Evolutionary conservation across 257 asterid species (phyloP), one percentile per base, ranked within the genome.

Genomic region (Solanum bulbocastanum): DNA sequence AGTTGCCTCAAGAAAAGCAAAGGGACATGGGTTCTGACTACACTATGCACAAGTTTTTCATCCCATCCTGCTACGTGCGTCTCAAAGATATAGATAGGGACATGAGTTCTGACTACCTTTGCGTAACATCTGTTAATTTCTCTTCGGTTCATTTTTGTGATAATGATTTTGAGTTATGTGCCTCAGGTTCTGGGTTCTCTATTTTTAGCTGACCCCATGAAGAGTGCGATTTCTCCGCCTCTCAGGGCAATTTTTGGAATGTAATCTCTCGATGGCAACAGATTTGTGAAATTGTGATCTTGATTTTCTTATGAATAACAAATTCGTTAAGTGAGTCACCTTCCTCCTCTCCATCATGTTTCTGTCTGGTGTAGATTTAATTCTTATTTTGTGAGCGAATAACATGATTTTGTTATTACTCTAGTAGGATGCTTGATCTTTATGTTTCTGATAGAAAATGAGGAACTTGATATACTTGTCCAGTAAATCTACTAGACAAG

Each of bases 181-280:
- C 40, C 83, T 58, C 46, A 60, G 30, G 56, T 85, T 74, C 87
- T 83, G 88, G 90, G 83, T 84, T 90, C 73, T 49, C 39, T 46
- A 78, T 73, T 90, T 91, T 88, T 56, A 68, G 88, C 93, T 85
- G 92, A 91, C 92, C 92, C 91, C 88, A 95, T 79, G 98, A 92
- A 94, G 98, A 95, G 98, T 76, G 96, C 94, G 90, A 90, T 69
- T 79, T 42, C 86, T 89, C 87, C 89, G 98, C 98, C 98, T 94
- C 98, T 94, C 96, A 93, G 90, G 90, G 93, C 94, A 90, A 91
- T 66, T 91, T 93, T 90, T 90, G 92, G 78, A 88, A 79, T 87
- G 87, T 84, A 37, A 83, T 49, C 78, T 86, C 37, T 42, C n/a
- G 36, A 39, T 8, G 49, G 83, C 14, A 76, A 76, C 23, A 78